phyloP scores from a whole-genome alignment of 2,329 filamentous ascomycete genomes.

The Cercospora sp. region DNA sequence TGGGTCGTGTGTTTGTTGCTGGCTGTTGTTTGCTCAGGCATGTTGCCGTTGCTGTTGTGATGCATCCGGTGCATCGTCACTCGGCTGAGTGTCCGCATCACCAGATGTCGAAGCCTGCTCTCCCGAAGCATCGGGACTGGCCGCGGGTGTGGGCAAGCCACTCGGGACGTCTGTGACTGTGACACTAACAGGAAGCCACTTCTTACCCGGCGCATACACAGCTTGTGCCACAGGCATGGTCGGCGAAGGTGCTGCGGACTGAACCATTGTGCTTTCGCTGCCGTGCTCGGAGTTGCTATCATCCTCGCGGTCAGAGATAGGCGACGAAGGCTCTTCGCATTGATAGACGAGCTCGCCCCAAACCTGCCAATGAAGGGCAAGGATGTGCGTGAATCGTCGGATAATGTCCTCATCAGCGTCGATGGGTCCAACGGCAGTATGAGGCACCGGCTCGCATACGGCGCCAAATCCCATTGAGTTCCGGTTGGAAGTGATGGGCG shows the following conservation, averaged over 20 bases:
- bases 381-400: slow-evolving; percentile 76
- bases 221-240: slow-evolving; percentile 35
- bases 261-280: slow-evolving; percentile 25
- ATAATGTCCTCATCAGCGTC: slow-evolving; percentile 60
- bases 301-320: slow-evolving; percentile 21
- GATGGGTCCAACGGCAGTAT: slow-evolving; percentile 15
- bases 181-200: slow-evolving; percentile 35
- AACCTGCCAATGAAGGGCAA: slow-evolving; percentile 84
- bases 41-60: slow-evolving; percentile 20
- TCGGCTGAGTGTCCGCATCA: slow-evolving; percentile 8
- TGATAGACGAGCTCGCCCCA: slow-evolving; percentile 76
- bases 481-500: slow-evolving; percentile 15
- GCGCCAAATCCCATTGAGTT: slow-evolving; percentile 33
- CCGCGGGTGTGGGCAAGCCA: slow-evolving; percentile 27
- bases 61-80: slow-evolving; percentile 18
- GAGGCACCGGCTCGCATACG: slow-evolving; percentile 28
- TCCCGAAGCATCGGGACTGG: slow-evolving; percentile 15
- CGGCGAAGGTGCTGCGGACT: slow-evolving; percentile 24
- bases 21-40: slow-evolving; percentile 5
- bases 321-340: slow-evolving; percentile 14
- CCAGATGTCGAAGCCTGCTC: slow-evolving; percentile 5
- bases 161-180: slow-evolving; percentile 33
- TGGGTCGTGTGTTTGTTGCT: not conserved
- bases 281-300: slow-evolving; percentile 27
- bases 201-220: slow-evolving; percentile 33